phyloP scores from a whole-genome alignment of 345 rosid genomes.

The Hypericum perforatum region DNA sequence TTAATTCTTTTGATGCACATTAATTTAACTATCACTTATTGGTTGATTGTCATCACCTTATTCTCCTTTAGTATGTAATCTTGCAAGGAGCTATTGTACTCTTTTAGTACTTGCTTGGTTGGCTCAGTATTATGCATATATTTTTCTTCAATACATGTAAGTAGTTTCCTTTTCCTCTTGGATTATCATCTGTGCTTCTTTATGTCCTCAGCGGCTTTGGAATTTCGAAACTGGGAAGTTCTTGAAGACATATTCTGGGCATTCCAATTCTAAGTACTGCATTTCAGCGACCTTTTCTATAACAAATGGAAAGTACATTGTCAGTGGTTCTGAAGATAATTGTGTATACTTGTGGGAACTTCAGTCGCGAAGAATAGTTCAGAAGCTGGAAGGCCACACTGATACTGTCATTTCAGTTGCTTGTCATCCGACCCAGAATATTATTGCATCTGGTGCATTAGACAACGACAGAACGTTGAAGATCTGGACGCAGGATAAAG shows the following conservation, averaged over 20 bases:
- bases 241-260: conserved; percentile 79
- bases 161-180: background rate
- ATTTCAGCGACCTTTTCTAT: conserved; percentile 66
- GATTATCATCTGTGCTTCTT: conserved; percentile 5
- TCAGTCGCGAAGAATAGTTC: conserved; percentile 64
- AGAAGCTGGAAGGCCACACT: conserved; percentile 88
- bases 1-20: no score
- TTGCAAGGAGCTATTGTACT: no score
- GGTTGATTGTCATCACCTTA: no score
- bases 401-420: conserved; percentile 74
- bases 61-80: no score
- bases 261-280: conserved; percentile 55
- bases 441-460: conserved; percentile 83
- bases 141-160: background rate
- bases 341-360: conserved; percentile 87
- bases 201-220: conserved; percentile 69
- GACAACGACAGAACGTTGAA: conserved; percentile 62
- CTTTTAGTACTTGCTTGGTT: no score
- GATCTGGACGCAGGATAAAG: conserved; percentile 62
- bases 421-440: conserved; percentile 69
- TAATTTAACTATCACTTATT: no score
- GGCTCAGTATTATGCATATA: background rate
- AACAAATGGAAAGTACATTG: conserved; percentile 66
- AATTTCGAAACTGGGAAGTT: conserved; percentile 63
- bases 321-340: conserved; percentile 86